A percentile compares a stretch with the other conserved stretches of the same genome.
Conservation (phyloP, 176 grass and related monocot species). For the Echinochloa phyllopogon region DNA sequence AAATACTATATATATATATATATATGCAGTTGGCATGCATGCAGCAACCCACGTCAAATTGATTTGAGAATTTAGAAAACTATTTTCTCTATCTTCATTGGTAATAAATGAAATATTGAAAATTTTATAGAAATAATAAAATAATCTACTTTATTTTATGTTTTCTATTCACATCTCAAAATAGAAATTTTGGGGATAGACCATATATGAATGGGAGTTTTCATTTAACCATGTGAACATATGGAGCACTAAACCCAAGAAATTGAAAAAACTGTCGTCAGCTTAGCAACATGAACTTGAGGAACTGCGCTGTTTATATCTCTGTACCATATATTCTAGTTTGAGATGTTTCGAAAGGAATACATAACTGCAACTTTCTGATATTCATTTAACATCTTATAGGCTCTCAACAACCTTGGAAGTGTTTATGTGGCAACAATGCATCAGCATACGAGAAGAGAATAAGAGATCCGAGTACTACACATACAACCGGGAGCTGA, state of each 20-base stretch:
- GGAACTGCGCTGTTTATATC: neutral
- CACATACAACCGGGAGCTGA: conserved; percentile 86
- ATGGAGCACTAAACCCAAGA: neutral
- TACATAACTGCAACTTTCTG: conserved; percentile 15
- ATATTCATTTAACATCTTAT: conserved; percentile 44
- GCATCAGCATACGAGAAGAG: conserved; percentile 97
- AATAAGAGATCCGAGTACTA: conserved; percentile 98
- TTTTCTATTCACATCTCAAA: no score
- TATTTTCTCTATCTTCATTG: no score
- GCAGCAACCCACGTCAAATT: no score
- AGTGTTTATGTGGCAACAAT: conserved; percentile 98
- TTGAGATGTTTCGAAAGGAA: conserved; percentile 17
- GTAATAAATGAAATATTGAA: no score
- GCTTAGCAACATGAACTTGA: conserved; percentile 14
- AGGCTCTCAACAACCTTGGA: conserved; percentile 98
- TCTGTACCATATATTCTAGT: conserved; percentile 9
- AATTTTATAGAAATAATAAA: no score
- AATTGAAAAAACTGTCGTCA: neutral
- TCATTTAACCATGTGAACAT: neutral
- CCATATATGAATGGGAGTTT: no score
- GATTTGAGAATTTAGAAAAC: no score
- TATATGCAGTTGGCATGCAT: no score
- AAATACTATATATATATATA: no score
- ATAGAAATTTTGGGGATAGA: no score
- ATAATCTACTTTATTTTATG: no score